Conservation (phyloP, 2,329 filamentous ascomycete species). For the Exophiala viscosa region DNA sequence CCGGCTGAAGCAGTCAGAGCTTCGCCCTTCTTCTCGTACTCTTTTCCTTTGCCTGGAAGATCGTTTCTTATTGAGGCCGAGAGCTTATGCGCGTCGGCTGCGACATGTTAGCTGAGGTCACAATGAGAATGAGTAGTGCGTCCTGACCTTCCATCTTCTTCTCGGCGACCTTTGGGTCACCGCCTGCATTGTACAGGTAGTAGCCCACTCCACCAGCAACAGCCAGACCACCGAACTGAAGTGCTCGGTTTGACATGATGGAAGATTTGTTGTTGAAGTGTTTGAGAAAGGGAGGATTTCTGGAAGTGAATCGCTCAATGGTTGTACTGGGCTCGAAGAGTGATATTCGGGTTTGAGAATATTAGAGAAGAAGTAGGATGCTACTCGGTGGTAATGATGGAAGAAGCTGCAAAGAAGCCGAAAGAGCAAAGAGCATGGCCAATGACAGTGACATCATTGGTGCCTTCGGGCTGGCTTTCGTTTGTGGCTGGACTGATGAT, state of each 20-base stretch:
- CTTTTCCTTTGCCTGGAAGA: constrained; percentile 58
- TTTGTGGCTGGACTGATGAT: constrained; percentile 3
- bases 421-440: constrained; percentile 2
- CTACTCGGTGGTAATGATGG: constrained; percentile 10
- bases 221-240: constrained; percentile 55
- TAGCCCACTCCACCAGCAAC: constrained; percentile 71
- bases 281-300: constrained; percentile 22
- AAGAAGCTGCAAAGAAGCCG: constrained; percentile 2
- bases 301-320: constrained; percentile 26
- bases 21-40: constrained; percentile 63
- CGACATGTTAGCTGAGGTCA: constrained; percentile 14
- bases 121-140: background rate
- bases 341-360: background rate
- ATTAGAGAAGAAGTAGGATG: background rate
- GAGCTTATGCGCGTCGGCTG: constrained; percentile 73
- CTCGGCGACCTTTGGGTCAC: constrained; percentile 75
- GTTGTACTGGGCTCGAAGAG: constrained; percentile 1
- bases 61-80: constrained; percentile 64
- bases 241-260: constrained; percentile 30
- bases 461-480: background rate
- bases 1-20: constrained; percentile 60
- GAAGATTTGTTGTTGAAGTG: constrained; percentile 17
- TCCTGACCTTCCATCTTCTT: constrained; percentile 76
- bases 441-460: constrained; percentile 19
- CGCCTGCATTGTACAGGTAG: constrained; percentile 87